Evolutionary conservation across 2,329 filamentous ascomycete species (phyloP).

Genomic region (Beauveria sp.): DNA sequence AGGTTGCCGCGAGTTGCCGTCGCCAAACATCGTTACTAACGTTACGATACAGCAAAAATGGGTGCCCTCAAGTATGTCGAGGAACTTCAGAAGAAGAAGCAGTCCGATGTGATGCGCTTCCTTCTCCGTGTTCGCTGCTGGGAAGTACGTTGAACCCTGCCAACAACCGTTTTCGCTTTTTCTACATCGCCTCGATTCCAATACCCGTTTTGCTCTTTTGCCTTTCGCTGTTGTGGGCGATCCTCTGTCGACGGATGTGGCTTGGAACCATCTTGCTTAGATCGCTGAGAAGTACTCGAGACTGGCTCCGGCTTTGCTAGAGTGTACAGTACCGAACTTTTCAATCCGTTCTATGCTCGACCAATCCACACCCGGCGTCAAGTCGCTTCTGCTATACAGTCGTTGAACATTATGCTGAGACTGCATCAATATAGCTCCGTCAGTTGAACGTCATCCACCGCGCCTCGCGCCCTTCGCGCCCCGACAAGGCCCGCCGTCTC

Average conservation of each 20-base stretch:
- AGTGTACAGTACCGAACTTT: neutral
- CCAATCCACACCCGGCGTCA: neutral
- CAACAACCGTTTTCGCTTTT: constrained; percentile 17
- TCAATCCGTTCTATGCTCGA: neutral
- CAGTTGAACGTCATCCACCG: constrained; percentile 99
- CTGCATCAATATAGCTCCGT: constrained; percentile 99
- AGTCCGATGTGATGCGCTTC: constrained; percentile 99
- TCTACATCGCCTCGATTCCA: constrained; percentile 11
- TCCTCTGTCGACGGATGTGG: constrained; percentile 7
- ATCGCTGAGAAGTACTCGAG: neutral
- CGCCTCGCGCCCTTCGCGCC: constrained; percentile 93
- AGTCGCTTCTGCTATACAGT: constrained; percentile 73
- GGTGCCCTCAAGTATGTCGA: constrained; percentile 99
- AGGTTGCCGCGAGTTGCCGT: neutral
- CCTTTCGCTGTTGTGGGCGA: constrained; percentile 9
- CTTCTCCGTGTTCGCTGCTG: constrained; percentile 99
- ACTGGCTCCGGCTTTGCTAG: neutral
- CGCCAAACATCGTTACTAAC: constrained; percentile 18
- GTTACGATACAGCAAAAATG: constrained; percentile 59
- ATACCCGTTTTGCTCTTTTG: neutral
- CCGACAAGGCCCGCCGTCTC: constrained; percentile 99
- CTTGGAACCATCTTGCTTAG: neutral
- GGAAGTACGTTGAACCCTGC: constrained; percentile 72
- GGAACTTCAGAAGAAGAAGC: constrained; percentile 99
- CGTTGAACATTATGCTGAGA: constrained; percentile 99